Base-by-base conservation (phyloP, 2,329 filamentous ascomycete species). In the Aureobasidium vineae region DNA sequence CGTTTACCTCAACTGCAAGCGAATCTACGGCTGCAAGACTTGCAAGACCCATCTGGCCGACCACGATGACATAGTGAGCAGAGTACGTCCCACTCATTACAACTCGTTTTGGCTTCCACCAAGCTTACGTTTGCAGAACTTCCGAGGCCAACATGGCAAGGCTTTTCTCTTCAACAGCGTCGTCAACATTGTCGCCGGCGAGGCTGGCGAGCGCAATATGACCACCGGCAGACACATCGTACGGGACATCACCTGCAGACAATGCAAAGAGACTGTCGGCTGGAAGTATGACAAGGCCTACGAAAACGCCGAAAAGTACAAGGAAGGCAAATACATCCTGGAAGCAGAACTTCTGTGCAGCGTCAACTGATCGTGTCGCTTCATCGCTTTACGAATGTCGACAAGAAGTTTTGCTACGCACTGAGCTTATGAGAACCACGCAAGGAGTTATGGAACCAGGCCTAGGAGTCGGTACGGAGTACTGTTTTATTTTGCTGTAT, bases 231-330 rank as follows among this genome's bases (percentile, higher is more conserved):
- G 91, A 65, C 95, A 99, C 79, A 85, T 98, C 66, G 95, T 99
- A 56, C 89, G 95, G 67, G 95, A 99, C 77, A 97, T 99, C 73
- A 83, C 83, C 67, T 99, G 95, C 81, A 86, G 90, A 67, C 91
- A 96, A 78, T 99, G 95, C 85, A 90, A 90, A 76, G 90, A 93
- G 77, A 90, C 89, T 36, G 95, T 99, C 63, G 95, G 95, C 41
- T 99, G 95, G 95, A 98, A 97, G 78, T 99, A 99, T 77, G 95
- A 99, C 79, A 97, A 96, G 81, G 95, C 95, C 1, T 98, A 90
- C 77, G 95, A 99, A 81, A 79, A 82, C 40, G 88, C 85, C 70
- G 94, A 99, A 84, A 97, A 97, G 80, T 99, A 99, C 81, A 99
- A 99, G 82, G 95, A 99, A 83, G 93, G 92, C 66, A 99, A 98